phyloP scores from a whole-genome alignment of 805 yeast species.

The Spencermartinsiella europaea region DNA sequence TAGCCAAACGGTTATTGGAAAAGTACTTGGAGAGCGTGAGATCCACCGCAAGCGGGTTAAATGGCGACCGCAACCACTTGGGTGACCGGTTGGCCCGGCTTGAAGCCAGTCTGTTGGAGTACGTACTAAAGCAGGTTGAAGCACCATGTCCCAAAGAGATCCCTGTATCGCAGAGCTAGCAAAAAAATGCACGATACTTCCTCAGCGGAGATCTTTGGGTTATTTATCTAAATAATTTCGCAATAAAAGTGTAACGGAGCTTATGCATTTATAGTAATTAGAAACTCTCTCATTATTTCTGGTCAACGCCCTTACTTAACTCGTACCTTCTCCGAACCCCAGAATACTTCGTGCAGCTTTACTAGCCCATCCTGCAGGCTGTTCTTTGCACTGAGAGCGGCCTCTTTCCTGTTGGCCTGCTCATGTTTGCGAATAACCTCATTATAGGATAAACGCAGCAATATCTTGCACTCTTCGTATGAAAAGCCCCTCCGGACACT shows the following conservation, averaged over 20 bases:
- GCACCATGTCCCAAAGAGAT: too few species aligned
- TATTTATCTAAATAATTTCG: too few species aligned
- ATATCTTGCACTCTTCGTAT: constrained; percentile 44
- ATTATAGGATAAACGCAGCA: constrained; percentile 49
- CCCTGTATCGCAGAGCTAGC: too few species aligned
- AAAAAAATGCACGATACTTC: too few species aligned
- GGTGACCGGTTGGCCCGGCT: neutral
- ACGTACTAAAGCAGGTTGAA: neutral
- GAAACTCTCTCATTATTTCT: too few species aligned
- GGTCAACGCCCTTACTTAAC: neutral
- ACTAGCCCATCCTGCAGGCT: constrained; percentile 16
- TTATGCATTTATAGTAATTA: too few species aligned
- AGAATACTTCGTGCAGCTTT: constrained; percentile 19
- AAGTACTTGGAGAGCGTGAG: neutral
- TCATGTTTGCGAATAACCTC: constrained; percentile 29
- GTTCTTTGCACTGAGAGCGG: constrained; percentile 18
- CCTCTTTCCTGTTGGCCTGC: constrained; percentile 20
- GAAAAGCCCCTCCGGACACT: constrained; percentile 32
- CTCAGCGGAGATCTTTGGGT: too few species aligned
- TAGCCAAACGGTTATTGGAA: constrained; percentile 1
- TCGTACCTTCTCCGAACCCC: constrained; percentile 17
- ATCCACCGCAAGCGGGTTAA: neutral
- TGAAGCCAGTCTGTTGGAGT: neutral
- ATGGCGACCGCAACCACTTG: neutral
- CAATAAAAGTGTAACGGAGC: too few species aligned